Conservation (phyloP, 1,284 basidiomycete species). For the Tilletia caries region DNA sequence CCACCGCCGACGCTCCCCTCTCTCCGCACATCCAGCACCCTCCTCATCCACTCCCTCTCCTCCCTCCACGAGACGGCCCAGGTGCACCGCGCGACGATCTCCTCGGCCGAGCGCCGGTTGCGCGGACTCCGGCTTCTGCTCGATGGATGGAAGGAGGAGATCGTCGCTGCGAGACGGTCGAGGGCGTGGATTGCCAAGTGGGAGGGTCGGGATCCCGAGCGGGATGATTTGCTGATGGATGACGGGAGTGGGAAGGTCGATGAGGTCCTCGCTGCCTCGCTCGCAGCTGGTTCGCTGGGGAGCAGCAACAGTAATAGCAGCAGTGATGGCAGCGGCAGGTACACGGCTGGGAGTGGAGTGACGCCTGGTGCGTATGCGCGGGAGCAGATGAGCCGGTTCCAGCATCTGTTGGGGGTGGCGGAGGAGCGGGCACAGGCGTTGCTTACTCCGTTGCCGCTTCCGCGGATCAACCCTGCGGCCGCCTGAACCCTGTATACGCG, state of each 20-base stretch:
- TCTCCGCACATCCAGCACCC: not conserved
- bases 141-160: slow-evolving; percentile 4
- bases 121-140: slow-evolving; percentile 5
- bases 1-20: not conserved
- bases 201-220: not conserved
- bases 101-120: not conserved
- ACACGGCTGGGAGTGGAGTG: slow-evolving; percentile 6
- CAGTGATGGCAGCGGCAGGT: not conserved
- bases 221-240: slow-evolving; percentile 4
- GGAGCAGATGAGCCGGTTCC: slow-evolving; percentile 10
- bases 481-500: not conserved
- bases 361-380: slow-evolving; percentile 6
- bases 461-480: not conserved
- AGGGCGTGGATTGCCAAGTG: slow-evolving; percentile 10
- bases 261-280: not conserved
- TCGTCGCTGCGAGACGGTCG: not conserved
- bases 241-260: not conserved
- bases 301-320: not conserved
- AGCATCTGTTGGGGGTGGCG: not conserved
- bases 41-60: not conserved
- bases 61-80: slow-evolving; percentile 13
- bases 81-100: not conserved
- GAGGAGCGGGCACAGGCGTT: slow-evolving; percentile 11
- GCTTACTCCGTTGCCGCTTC: slow-evolving; percentile 4
- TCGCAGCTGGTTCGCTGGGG: not conserved